A percentile compares a stretch with the other conserved stretches of the same genome.
These are phyloP conservation scores for Wallacemonas sp. DNA, from an alignment of 208 protist genomes.

Conservation along the genomic window DNA sequence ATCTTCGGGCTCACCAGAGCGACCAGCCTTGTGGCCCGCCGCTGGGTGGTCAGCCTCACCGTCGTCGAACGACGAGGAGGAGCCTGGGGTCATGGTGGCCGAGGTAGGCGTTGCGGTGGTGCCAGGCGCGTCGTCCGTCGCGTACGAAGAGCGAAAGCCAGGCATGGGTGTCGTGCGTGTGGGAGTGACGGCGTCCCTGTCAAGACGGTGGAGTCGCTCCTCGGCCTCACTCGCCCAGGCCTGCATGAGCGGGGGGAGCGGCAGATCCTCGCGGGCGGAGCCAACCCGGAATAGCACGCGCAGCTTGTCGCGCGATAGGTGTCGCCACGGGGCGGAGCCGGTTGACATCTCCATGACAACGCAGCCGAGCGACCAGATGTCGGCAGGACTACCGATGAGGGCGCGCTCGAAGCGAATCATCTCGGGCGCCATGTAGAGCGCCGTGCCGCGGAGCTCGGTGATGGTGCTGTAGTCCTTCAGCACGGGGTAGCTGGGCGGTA, in stretches of 20 bases:
- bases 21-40: too few relatives aligned
- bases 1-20: too few relatives aligned
- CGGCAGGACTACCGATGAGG: conserved; percentile 54
- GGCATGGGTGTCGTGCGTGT: not conserved
- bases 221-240: conserved; percentile 37
- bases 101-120: too few relatives aligned
- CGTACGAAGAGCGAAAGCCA: not conserved
- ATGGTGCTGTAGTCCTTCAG: conserved; percentile 58
- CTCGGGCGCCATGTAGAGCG: conserved; percentile 86
- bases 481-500: conserved; percentile 27
- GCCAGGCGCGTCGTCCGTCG: too few relatives aligned
- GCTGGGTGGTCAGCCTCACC: too few relatives aligned
- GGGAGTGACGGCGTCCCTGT: not conserved
- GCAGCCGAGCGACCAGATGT: conserved; percentile 87
- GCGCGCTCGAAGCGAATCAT: conserved; percentile 72
- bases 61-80: too few relatives aligned
- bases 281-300: conserved; percentile 56
- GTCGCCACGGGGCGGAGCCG: conserved; percentile 70
- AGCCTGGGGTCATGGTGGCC: too few relatives aligned
- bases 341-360: conserved; percentile 82
- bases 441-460: conserved; percentile 79
- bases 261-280: conserved; percentile 51
- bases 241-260: conserved; percentile 59
- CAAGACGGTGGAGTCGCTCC: conserved; percentile 22
- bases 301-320: conserved; percentile 51